Evolutionary conservation across 352 stramenopile genomes (phyloP).

Genomic region (Phytophthora gonapodyides): DNA sequence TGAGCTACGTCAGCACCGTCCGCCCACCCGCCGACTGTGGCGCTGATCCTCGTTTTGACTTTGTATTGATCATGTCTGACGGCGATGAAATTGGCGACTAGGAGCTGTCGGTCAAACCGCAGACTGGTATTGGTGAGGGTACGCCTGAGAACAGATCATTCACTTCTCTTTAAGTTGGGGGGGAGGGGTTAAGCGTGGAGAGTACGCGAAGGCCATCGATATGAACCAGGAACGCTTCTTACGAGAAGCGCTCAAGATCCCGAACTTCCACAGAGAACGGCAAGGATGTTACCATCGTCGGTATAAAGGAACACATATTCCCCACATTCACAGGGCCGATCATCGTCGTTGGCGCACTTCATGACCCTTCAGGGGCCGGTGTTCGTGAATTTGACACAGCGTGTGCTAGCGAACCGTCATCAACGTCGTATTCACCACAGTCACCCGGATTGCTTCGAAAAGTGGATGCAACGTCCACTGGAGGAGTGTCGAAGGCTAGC

Average conservation of each 20-base stretch:
- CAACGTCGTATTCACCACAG: slow-evolving; percentile 87
- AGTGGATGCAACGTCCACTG: slow-evolving; percentile 87
- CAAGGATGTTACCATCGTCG: slow-evolving; percentile 80
- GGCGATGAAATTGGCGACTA: slow-evolving; percentile 88
- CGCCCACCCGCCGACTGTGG: slow-evolving; percentile 65
- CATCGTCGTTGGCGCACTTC: slow-evolving; percentile 83
- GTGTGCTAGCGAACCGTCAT: slow-evolving; percentile 79
- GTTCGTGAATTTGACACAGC: slow-evolving; percentile 88
- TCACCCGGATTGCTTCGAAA: slow-evolving; percentile 90
- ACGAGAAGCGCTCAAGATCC: slow-evolving; percentile 90
- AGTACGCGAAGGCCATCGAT: slow-evolving; percentile 91
- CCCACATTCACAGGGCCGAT: slow-evolving; percentile 81
- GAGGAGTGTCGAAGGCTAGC: slow-evolving; percentile 85
- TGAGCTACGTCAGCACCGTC: slow-evolving; percentile 90
- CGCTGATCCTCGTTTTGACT: slow-evolving; percentile 77
- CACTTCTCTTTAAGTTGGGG: too few species aligned
- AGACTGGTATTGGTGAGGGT: slow-evolving; percentile 85
- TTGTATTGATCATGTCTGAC: slow-evolving; percentile 81
- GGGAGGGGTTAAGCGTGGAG: slow-evolving; percentile 84
- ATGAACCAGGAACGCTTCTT: slow-evolving; percentile 93
- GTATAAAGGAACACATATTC: slow-evolving; percentile 92
- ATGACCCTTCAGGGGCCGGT: slow-evolving; percentile 91
- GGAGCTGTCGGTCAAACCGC: slow-evolving; percentile 78
- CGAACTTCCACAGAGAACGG: slow-evolving; percentile 80
- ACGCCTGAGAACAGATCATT: slow-evolving; percentile 91